A percentile compares a stretch with the other conserved stretches of the same genome.
Evolutionary conservation across 176 grass and related monocot genomes (phyloP).

Genomic region (Puya raimondii): DNA sequence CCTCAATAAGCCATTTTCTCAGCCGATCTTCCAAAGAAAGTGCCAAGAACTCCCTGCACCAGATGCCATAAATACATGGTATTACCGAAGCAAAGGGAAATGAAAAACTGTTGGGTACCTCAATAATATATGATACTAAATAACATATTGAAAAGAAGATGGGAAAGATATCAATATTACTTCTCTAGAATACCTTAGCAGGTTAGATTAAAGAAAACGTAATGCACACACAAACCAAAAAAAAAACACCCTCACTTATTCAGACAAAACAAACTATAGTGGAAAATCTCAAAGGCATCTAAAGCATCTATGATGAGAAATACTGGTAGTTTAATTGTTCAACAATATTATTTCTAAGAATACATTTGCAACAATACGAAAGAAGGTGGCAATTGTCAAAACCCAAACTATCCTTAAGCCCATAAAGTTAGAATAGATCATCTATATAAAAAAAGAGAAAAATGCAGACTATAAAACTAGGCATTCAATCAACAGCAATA

Average conservation of each 20-base stretch:
- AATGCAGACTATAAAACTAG: neutral
- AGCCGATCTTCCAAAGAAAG: constrained; percentile 48
- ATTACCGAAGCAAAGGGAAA: neutral
- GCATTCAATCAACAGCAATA: neutral
- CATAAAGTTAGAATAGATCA: neutral
- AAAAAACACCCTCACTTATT: no score
- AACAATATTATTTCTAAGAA: neutral
- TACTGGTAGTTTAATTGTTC: neutral
- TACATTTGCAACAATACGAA: neutral
- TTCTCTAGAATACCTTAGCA: no score
- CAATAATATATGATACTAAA: no score
- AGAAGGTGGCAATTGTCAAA: neutral
- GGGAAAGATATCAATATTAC: no score
- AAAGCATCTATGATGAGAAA: neutral
- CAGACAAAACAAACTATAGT: neutral
- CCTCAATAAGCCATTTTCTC: constrained; percentile 64
- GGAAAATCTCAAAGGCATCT: neutral
- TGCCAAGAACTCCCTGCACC: constrained; percentile 31
- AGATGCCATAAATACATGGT: neutral
- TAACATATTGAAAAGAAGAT: no score
- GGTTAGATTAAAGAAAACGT: no score
- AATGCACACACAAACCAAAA: no score
- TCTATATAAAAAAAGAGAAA: neutral
- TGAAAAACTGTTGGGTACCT: neutral
- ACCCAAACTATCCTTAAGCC: neutral